These are phyloP conservation scores for Hevea brasiliensis DNA, from an alignment of 345 rosid species.

Conservation along the genomic window DNA sequence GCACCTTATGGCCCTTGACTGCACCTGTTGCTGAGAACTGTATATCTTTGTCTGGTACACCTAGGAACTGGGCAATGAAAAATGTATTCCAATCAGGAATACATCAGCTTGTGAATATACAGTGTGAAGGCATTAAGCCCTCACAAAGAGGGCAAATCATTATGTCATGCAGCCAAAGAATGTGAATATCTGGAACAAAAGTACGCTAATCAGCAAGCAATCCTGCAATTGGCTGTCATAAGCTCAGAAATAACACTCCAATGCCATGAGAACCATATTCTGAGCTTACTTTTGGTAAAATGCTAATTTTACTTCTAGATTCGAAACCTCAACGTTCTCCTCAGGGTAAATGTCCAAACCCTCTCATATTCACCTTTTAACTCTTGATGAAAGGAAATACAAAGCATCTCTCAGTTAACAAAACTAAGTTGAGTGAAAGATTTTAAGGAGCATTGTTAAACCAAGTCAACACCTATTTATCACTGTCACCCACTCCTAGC, in stretches of 20 bases:
- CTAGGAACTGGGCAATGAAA: constrained; percentile 37
- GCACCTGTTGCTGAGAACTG: constrained; percentile 22
- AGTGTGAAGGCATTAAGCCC: background rate
- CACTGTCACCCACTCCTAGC: too few species aligned
- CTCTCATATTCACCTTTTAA: background rate
- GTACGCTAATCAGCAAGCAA: background rate
- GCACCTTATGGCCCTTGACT: constrained; percentile 39
- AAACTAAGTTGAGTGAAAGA: background rate
- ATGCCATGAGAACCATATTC: too few species aligned
- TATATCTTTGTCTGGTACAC: constrained; percentile 34
- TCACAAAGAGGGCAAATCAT: background rate
- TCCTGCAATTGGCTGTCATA: background rate
- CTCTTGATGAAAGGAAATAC: background rate
- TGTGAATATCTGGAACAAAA: too few species aligned
- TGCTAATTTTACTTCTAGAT: background rate
- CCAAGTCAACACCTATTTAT: too few species aligned
- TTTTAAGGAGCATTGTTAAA: background rate
- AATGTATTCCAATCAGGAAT: constrained; percentile 15
- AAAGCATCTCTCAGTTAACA: background rate
- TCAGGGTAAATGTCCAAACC: background rate
- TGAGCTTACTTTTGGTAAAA: background rate
- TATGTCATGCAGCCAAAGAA: background rate
- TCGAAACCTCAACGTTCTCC: background rate
- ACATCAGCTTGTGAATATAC: background rate
- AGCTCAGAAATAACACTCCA: background rate